Evolutionary conservation across 257 asterid genomes (phyloP).

Genomic region (Paulownia fortunei): DNA sequence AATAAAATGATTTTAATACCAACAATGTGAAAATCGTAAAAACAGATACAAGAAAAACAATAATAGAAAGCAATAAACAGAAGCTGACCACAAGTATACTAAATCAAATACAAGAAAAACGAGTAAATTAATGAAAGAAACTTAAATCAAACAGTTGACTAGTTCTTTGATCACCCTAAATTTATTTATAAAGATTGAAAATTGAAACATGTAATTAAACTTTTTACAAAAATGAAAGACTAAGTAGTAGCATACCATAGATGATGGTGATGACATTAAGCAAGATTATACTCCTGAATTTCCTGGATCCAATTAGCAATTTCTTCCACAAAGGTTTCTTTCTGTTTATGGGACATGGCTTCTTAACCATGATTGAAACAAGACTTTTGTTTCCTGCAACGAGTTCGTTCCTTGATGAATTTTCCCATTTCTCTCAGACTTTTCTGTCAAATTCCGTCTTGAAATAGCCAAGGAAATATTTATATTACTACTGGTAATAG

Average conservation of each 20-base stretch:
- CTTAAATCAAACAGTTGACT: neutral
- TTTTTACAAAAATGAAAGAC: neutral
- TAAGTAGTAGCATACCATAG: conserved; percentile 25
- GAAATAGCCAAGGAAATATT: conserved; percentile 14
- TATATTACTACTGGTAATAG: neutral
- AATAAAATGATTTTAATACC: too few species aligned
- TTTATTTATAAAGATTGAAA: neutral
- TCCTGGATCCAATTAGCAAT: conserved; percentile 47
- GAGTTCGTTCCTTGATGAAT: conserved; percentile 1
- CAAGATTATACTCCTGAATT: conserved; percentile 59
- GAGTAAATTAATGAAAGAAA: too few species aligned
- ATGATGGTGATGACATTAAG: conserved; percentile 58
- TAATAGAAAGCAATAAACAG: neutral
- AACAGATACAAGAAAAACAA: too few species aligned
- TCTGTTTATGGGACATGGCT: too few species aligned
- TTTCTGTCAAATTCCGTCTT: conserved; percentile 23
- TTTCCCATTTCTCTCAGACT: conserved; percentile 29
- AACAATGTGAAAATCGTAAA: too few species aligned
- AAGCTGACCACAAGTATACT: neutral
- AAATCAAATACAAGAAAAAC: neutral
- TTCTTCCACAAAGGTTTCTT: conserved; percentile 44
- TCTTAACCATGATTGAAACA: conserved; percentile 29
- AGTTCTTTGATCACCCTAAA: neutral
- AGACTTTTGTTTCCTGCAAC: conserved; percentile 16
- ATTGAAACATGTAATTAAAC: too few species aligned